Percentiles rank a stretch among this genome's conserved stretches.
These are phyloP conservation scores for Glonium stellatum DNA, from an alignment of 495 filamentous ascomycete genomes.

Conservation along the genomic window DNA sequence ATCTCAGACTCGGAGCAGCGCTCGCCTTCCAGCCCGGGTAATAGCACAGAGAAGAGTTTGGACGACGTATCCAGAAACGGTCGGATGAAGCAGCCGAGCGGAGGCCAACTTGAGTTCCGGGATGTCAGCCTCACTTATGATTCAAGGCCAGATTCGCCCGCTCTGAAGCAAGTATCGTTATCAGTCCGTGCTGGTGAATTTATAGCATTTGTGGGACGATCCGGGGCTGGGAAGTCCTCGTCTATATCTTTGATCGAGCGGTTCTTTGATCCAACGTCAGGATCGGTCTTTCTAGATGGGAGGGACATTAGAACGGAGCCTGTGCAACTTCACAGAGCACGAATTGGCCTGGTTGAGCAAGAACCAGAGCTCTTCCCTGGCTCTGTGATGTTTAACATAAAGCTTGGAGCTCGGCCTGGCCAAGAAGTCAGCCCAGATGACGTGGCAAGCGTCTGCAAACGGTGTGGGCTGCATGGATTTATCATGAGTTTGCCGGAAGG, in stretches of 20 bases:
- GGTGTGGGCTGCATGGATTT: conserved; percentile 34
- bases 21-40: background rate
- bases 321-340: conserved; percentile 9
- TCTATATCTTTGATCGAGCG: conserved; percentile 50
- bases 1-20: conserved; percentile 12
- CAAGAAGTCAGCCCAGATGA: conserved; percentile 13
- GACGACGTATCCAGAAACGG: background rate
- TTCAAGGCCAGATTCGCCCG: conserved; percentile 34
- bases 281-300: conserved; percentile 35
- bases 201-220: conserved; percentile 50
- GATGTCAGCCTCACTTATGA: conserved; percentile 54
- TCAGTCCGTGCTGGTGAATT: conserved; percentile 39
- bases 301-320: conserved; percentile 23
- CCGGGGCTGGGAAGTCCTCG: conserved; percentile 53
- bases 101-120: conserved; percentile 44
- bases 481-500: conserved; percentile 39
- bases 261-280: conserved; percentile 43
- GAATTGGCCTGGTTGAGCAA: conserved; percentile 25
- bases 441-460: conserved; percentile 17
- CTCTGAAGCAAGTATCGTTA: conserved; percentile 42
- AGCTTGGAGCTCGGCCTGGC: conserved; percentile 17
- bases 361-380: conserved; percentile 31
- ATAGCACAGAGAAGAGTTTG: background rate
- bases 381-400: conserved; percentile 26
- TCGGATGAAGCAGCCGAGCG: background rate